A percentile compares a stretch with the other conserved stretches of the same genome.
Evolutionary conservation across 2,329 filamentous ascomycete species (phyloP).

Genomic region (Colletotrichum orbiculare): DNA sequence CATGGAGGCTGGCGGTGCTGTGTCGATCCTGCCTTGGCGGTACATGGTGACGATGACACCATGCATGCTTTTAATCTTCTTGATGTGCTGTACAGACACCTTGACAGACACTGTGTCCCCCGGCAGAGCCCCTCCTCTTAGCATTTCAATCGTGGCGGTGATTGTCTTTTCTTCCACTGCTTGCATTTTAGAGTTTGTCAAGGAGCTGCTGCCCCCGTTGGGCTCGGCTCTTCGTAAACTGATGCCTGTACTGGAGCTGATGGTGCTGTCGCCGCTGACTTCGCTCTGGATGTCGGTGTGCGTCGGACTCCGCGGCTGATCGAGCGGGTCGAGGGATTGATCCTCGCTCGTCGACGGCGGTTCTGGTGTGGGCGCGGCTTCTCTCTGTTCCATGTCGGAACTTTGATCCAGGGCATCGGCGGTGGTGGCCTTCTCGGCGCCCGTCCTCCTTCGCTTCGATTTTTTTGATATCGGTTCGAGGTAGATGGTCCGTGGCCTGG

Average conservation of each 20-base stretch:
- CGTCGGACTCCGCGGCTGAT: constrained; percentile 54
- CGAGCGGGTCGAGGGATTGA: constrained; percentile 47
- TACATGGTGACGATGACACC: constrained; percentile 95
- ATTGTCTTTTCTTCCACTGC: constrained; percentile 79
- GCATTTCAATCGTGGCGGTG: constrained; percentile 84
- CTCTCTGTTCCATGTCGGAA: constrained; percentile 43
- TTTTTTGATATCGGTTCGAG: constrained; percentile 86
- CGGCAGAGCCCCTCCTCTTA: constrained; percentile 84
- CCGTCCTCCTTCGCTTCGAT: constrained; percentile 69
- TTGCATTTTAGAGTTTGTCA: constrained; percentile 56
- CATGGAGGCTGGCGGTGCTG: constrained; percentile 66
- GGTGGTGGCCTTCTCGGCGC: constrained; percentile 56
- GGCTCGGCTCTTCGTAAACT: constrained; percentile 52
- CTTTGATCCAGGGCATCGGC: constrained; percentile 53
- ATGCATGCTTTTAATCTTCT: constrained; percentile 88
- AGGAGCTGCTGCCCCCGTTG: constrained; percentile 46
- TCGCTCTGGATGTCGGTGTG: constrained; percentile 73
- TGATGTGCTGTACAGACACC: constrained; percentile 87
- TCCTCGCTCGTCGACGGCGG: constrained; percentile 55
- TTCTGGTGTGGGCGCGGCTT: constrained; percentile 48
- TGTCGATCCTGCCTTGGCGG: constrained; percentile 90
- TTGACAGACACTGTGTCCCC: constrained; percentile 86
- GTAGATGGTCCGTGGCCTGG: constrained; percentile 85
- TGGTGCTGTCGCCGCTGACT: constrained; percentile 75
- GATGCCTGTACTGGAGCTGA: constrained; percentile 73